Conservation (phyloP, 169 alveolate genomes). For the Plasmodium knowlesi region DNA sequence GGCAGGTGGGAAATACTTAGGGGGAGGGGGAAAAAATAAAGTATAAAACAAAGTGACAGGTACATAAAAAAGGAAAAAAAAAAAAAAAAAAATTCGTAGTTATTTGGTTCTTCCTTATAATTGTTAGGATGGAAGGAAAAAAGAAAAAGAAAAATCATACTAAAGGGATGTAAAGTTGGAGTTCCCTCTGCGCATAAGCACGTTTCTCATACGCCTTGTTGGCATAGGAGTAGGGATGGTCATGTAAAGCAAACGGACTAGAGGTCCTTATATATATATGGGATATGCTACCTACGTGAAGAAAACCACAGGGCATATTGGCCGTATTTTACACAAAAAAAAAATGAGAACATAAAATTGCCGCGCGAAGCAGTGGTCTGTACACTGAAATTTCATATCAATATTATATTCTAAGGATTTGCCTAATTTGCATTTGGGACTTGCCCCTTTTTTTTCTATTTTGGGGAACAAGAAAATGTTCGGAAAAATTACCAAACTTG, state of each 20-base stretch:
- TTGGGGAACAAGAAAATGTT: not conserved
- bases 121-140: not conserved
- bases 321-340: not conserved
- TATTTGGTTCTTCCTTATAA: not conserved
- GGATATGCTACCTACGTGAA: not conserved
- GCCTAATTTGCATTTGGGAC: not conserved
- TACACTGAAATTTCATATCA: not conserved
- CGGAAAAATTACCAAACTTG: not conserved
- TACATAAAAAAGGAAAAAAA: not conserved
- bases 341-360: not conserved
- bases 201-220: not conserved
- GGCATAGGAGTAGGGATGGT: not conserved
- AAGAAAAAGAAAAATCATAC: not conserved
- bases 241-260: not conserved
- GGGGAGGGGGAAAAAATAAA: not conserved
- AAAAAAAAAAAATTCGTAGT: not conserved
- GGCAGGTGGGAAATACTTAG: not conserved
- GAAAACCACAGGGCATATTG: not conserved
- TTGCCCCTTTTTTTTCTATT: not conserved
- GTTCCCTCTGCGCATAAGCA: not conserved
- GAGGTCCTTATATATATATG: not conserved
- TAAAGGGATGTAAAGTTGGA: not conserved
- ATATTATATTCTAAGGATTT: not conserved
- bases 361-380: not conserved
- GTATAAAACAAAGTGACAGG: not conserved